phyloP scores from a whole-genome alignment of 768 basidiomycete genomes.

The Kwoniella mangroviensis region DNA sequence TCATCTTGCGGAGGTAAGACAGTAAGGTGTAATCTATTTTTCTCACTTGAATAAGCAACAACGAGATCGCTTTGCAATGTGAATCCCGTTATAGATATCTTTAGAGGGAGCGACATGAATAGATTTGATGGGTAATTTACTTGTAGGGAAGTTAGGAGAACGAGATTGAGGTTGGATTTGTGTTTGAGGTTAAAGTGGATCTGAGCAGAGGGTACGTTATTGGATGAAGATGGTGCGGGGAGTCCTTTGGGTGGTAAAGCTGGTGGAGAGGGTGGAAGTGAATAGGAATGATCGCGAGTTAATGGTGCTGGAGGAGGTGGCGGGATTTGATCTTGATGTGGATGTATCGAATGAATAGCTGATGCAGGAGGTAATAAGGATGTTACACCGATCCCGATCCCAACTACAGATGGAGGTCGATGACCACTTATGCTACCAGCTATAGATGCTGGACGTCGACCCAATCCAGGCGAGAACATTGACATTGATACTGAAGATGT shows the following conservation, averaged over 20 bases:
- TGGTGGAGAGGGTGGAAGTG: conserved; percentile 37
- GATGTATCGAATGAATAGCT: neutral
- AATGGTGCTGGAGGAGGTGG: neutral
- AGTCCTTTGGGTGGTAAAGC: conserved; percentile 22
- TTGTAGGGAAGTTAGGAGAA: conserved; percentile 85
- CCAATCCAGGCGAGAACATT: conserved; percentile 15
- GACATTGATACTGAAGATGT: too few species aligned
- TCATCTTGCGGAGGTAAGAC: conserved; percentile 70
- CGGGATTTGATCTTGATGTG: neutral
- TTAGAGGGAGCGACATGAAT: conserved; percentile 97
- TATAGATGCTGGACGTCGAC: conserved; percentile 1
- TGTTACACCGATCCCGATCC: neutral
- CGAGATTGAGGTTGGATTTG: conserved; percentile 84
- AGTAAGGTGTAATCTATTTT: conserved; percentile 80
- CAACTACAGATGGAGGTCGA: neutral
- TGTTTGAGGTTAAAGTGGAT: conserved; percentile 83
- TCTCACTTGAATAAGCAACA: conserved; percentile 86
- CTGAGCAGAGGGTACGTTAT: conserved; percentile 72
- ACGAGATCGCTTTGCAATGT: conserved; percentile 85
- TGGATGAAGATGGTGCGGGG: conserved; percentile 23
- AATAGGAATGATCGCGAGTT: conserved; percentile 11
- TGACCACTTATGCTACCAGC: neutral
- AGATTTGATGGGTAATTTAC: conserved; percentile 96
- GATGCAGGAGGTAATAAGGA: neutral
- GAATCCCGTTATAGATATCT: conserved; percentile 86